These are phyloP conservation scores for Marasmius fiardii DNA, from an alignment of 1,284 basidiomycete genomes.

Conservation along the genomic window DNA sequence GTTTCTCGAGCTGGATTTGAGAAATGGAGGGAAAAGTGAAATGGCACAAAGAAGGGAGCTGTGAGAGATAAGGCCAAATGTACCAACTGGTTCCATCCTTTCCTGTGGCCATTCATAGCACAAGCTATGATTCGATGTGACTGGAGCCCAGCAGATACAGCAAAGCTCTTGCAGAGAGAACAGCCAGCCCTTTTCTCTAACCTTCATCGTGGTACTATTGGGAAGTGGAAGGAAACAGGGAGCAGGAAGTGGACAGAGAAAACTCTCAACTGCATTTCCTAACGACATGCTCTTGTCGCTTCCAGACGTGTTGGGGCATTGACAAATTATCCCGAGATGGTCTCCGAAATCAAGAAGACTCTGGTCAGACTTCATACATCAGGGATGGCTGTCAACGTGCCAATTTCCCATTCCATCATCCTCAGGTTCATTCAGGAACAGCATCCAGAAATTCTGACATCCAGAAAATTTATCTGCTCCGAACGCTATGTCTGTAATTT, in stretches of 20 bases:
- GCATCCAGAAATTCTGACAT: constrained; percentile 9
- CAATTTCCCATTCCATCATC: constrained; percentile 16
- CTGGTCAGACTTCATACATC: constrained; percentile 5
- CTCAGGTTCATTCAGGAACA: constrained; percentile 10
- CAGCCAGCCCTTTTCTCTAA: constrained; percentile 11
- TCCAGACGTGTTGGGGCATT: constrained; percentile 15
- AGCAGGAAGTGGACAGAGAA: not conserved
- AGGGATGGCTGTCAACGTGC: constrained; percentile 13
- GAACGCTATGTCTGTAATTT: constrained; percentile 17
- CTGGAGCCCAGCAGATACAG: constrained; percentile 13
- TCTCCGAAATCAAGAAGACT: constrained; percentile 8
- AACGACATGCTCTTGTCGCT: constrained; percentile 13
- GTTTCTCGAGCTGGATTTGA: constrained; percentile 11
- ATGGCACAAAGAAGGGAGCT: constrained; percentile 4
- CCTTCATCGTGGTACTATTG: constrained; percentile 9
- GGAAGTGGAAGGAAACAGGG: constrained; percentile 8
- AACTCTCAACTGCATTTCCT: constrained; percentile 9
- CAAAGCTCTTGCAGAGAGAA: not conserved
- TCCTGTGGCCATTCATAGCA: constrained; percentile 8
- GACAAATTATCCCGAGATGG: constrained; percentile 7
- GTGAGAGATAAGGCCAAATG: constrained; percentile 8
- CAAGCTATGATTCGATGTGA: not conserved
- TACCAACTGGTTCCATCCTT: constrained; percentile 20
- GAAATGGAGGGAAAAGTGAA: constrained; percentile 7
- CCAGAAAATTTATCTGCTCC: constrained; percentile 17